phyloP scores from a whole-genome alignment of 2,329 filamentous ascomycete species.

The Pestalotiopsis sp. region DNA sequence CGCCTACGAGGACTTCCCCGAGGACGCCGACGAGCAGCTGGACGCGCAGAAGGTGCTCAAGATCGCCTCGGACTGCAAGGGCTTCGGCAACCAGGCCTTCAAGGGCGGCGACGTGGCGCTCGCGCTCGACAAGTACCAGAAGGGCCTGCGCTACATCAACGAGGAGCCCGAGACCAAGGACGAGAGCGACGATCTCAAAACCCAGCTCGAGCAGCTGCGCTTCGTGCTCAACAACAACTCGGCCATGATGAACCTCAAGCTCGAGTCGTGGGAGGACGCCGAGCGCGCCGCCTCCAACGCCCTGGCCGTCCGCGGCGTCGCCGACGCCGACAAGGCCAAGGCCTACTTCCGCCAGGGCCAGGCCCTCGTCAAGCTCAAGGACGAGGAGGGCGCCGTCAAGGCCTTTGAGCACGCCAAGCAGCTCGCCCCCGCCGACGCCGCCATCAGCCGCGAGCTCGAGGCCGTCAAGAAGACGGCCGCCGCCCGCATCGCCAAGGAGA shows the following conservation, averaged over 20 bases:
- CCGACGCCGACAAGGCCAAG: slow-evolving; percentile 84
- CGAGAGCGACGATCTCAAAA: slow-evolving; percentile 68
- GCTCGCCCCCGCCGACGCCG: slow-evolving; percentile 75
- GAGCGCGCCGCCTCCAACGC: slow-evolving; percentile 73
- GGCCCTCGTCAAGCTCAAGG: slow-evolving; percentile 76
- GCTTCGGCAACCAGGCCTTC: slow-evolving; percentile 90
- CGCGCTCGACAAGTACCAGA: slow-evolving; percentile 91
- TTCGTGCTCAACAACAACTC: slow-evolving; percentile 89
- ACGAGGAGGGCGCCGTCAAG: slow-evolving; percentile 79
- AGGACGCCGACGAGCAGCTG: slow-evolving; percentile 69
- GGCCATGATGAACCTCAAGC: slow-evolving; percentile 83
- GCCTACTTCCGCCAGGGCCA: slow-evolving; percentile 82
- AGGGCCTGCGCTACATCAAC: slow-evolving; percentile 68
- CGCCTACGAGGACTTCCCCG: slow-evolving; percentile 92
- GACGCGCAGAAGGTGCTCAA: slow-evolving; percentile 71
- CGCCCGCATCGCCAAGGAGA: slow-evolving; percentile 82
- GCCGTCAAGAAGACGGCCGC: slow-evolving; percentile 77
- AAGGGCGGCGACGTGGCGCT: slow-evolving; percentile 73
- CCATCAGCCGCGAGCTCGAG: slow-evolving; percentile 74
- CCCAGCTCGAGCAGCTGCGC: slow-evolving; percentile 72
- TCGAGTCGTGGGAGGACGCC: slow-evolving; percentile 71
- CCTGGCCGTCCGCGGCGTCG: slow-evolving; percentile 66
- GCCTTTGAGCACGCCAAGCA: slow-evolving; percentile 77
- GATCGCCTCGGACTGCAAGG: slow-evolving; percentile 85
- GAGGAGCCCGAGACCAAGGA: slow-evolving; percentile 68